phyloP scores from a whole-genome alignment of 176 grass and related monocot species.

The Typha latifolia region DNA sequence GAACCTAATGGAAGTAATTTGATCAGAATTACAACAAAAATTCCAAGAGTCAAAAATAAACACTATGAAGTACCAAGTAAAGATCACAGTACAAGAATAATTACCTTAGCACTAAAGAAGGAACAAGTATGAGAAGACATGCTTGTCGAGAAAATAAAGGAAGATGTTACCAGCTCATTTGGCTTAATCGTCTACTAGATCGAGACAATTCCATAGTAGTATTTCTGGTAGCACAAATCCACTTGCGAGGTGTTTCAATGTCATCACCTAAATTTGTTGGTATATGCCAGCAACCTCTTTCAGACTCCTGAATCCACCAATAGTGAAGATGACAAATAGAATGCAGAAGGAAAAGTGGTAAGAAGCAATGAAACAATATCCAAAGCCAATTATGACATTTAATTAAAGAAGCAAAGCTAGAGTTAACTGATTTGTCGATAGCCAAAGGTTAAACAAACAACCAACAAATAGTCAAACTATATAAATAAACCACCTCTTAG shows the following conservation, averaged over 20 bases:
- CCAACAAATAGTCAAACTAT: too few relatives aligned
- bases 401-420: too few relatives aligned
- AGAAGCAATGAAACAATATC: too few relatives aligned
- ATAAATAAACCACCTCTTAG: too few relatives aligned
- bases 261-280: conserved; percentile 76
- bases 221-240: conserved; percentile 56
- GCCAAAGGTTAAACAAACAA: too few relatives aligned
- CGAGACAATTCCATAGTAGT: conserved; percentile 6
- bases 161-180: conserved; percentile 21
- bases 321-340: not conserved
- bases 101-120: not conserved
- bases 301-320: conserved; percentile 59
- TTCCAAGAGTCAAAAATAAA: not conserved
- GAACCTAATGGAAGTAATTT: not conserved
- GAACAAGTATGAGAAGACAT: not conserved
- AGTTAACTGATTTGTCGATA: too few relatives aligned
- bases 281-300: conserved; percentile 80
- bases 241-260: conserved; percentile 65
- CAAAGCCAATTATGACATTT: too few relatives aligned
- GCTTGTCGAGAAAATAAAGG: not conserved
- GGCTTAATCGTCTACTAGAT: conserved; percentile 3
- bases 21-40: not conserved
- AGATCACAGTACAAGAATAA: not conserved
- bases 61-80: not conserved
- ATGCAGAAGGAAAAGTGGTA: too few relatives aligned